A percentile compares a stretch with the other conserved stretches of the same genome.
These are phyloP conservation scores for Aegilops sharonensis DNA, from an alignment of 176 grass and related monocot genomes.

Conservation along the genomic window DNA sequence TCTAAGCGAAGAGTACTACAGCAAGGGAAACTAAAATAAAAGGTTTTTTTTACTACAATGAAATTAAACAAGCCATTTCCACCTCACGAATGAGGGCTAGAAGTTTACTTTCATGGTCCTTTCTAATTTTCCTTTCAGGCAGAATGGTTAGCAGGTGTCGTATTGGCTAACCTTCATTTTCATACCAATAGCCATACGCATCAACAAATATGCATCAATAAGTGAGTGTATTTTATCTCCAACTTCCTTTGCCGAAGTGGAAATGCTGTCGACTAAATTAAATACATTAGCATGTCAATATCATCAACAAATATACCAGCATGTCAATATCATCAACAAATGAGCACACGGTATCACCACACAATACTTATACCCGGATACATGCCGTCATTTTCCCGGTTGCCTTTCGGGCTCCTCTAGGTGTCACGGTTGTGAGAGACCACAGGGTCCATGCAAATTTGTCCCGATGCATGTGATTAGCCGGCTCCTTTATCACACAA, in stretches of 20 bases:
- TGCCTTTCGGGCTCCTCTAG: slow-evolving; percentile 28
- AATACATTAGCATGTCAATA: slow-evolving; percentile 1
- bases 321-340: background rate
- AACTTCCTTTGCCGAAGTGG: background rate
- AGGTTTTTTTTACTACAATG: too few relatives aligned
- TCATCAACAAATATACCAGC: background rate
- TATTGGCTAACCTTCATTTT: slow-evolving; percentile 6
- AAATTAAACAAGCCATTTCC: too few relatives aligned
- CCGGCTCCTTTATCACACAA: background rate
- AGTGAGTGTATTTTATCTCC: background rate
- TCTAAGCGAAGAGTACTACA: too few relatives aligned
- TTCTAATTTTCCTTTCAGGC: background rate
- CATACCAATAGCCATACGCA: background rate
- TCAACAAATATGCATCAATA: background rate
- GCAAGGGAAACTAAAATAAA: too few relatives aligned
- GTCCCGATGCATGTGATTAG: slow-evolving; percentile 33
- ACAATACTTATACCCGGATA: background rate
- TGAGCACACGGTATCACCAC: background rate
- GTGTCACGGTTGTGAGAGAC: background rate
- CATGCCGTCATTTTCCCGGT: background rate
- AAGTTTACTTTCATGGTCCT: background rate
- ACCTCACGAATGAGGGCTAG: too few relatives aligned
- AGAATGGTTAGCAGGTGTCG: background rate
- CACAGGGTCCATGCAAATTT: slow-evolving; percentile 22
- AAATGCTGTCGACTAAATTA: slow-evolving; percentile 5